Base-by-base conservation (phyloP, 2,329 filamentous ascomycete genomes). In the Fusarium haematococcum region DNA sequence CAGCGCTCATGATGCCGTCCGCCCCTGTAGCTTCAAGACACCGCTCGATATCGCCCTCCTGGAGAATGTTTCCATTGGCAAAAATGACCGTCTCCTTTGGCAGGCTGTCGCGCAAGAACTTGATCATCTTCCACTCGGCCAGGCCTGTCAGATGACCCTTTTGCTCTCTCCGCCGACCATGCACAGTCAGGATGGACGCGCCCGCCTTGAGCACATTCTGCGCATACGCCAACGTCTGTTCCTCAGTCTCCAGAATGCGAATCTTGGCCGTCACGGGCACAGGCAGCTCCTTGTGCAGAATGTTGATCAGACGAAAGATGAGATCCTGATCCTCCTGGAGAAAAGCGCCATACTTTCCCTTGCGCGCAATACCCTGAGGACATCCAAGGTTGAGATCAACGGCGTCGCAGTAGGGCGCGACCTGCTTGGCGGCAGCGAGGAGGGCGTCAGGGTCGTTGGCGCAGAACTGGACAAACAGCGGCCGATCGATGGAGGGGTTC, bases 231-330 rank as follows among this genome's bases (percentile, higher is more conserved):
- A 99, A 85, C 0, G 95, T 98, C 81, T 92, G 91, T 84, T 98
- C 95, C 71, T 89, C 92, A 0, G 93, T 95, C 45, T 98, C 96
- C 6, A 97, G 87, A 23, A 98, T 92, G 10, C 97, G 90, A 78
- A 99, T 97, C 85, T 99, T 99, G 30, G 96, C 97, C 3, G 97
- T 98, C 16, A 99, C 92, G 0, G 97, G 97, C 0, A 99, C 86
- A 4, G 92, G 84, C 4, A 99, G 88, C 65, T 95, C 89, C 45
- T 89, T 88, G 80, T 98, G 94, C 54, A 98, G 86, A n/a, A 86
- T 94, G 77, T 92, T 92, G 79, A 99, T 94, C 80, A 99, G 87
- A n/a, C 87, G 87, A 79, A 92, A 93, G 67, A 99, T 93, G 65
- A 97, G 85, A 25, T 92, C 90, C 86, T 95, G 95, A 79, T 98